A percentile compares a stretch with the other conserved stretches of the same genome.
Conservation (phyloP, 2,329 filamentous ascomycete genomes). For the Grosmannia huntii region DNA sequence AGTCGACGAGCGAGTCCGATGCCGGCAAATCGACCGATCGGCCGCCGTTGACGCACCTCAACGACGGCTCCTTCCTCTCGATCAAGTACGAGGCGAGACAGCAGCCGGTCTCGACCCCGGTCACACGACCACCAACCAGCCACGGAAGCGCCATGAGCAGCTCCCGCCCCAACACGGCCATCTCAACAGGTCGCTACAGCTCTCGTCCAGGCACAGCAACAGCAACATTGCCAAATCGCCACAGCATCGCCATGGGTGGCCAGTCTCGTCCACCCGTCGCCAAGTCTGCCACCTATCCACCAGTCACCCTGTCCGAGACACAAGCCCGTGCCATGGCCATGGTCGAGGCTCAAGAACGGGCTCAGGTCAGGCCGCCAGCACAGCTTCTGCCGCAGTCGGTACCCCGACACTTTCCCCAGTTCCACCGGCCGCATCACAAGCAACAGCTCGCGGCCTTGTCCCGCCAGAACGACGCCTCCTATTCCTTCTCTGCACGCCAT, state of each 20-base stretch:
- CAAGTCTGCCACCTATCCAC: no score
- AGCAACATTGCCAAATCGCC: background rate
- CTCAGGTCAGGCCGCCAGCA: background rate
- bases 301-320: background rate
- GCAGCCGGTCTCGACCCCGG: no score
- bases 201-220: background rate
- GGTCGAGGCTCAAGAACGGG: constrained; percentile 8
- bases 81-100: background rate
- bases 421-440: constrained; percentile 5
- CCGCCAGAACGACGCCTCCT: background rate
- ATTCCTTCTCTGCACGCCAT: constrained; percentile 3
- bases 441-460: background rate
- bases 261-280: background rate
- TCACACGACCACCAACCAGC: background rate
- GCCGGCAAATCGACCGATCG: constrained; percentile 6
- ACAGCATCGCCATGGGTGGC: background rate
- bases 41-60: background rate
- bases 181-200: background rate
- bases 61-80: constrained; percentile 1
- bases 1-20: constrained; percentile 3
- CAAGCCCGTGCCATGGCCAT: constrained; percentile 5
- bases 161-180: background rate
- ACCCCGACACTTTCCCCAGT: constrained; percentile 4
- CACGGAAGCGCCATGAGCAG: background rate
- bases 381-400: background rate